Conservation (phyloP, 2,329 filamentous ascomycete species). For the Phoma sp. region DNA sequence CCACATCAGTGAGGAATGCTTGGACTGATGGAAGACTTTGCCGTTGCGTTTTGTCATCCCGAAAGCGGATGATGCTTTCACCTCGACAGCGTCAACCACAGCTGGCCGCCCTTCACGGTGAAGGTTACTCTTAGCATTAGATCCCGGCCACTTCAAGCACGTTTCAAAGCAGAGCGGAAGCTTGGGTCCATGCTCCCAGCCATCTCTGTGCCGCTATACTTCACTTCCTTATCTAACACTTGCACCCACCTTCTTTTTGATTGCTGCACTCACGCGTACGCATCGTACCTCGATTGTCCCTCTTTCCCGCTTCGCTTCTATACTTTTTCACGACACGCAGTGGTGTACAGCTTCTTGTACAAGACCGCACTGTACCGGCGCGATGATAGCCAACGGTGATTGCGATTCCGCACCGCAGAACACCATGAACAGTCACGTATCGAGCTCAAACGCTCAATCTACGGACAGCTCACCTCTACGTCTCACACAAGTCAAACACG, state of each 20-base stretch:
- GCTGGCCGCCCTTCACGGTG: background rate
- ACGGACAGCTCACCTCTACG: background rate
- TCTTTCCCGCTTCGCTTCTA: background rate
- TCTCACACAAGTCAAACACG: background rate
- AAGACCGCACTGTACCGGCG: background rate
- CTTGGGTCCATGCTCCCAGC: background rate
- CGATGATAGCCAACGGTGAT: background rate
- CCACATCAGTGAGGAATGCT: too few species aligned
- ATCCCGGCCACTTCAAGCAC: background rate
- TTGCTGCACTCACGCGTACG: background rate
- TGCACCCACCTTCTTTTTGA: background rate
- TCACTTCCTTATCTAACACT: background rate
- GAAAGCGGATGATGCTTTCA: slow-evolving; percentile 1
- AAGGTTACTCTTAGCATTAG: background rate
- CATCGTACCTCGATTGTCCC: background rate
- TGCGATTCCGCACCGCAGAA: background rate
- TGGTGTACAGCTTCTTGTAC: background rate
- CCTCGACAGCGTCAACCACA: background rate
- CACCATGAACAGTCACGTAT: background rate
- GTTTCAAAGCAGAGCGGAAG: background rate
- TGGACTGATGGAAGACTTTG: too few species aligned
- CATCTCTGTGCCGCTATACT: background rate
- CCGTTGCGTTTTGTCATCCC: background rate
- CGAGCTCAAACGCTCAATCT: background rate
- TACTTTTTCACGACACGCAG: background rate